Conservation (phyloP, 495 filamentous ascomycete species). For the Durotheca rogersii region DNA sequence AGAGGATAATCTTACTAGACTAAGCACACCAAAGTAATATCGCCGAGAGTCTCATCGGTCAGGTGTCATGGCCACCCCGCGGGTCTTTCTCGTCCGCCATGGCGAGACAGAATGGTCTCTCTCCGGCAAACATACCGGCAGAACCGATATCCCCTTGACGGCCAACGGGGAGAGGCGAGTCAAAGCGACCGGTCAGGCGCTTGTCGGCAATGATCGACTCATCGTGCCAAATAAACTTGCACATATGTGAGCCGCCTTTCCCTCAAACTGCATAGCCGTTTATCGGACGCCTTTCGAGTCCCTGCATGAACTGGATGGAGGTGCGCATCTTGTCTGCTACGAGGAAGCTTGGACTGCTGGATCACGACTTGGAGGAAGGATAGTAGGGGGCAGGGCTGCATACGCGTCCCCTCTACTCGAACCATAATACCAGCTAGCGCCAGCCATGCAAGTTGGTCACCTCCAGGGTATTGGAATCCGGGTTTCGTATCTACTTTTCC, state of each 20-base stretch:
- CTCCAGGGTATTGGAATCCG: too few relatives aligned
- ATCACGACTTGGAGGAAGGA: too few relatives aligned
- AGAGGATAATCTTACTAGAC: neutral
- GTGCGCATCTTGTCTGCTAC: neutral
- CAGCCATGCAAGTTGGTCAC: too few relatives aligned
- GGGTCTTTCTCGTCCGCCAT: conserved; percentile 91
- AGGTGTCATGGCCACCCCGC: conserved; percentile 57
- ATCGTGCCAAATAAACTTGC: conserved; percentile 81
- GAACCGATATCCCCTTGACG: conserved; percentile 83
- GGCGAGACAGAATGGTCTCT: conserved; percentile 97
- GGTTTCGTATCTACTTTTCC: too few relatives aligned
- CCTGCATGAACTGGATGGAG: neutral
- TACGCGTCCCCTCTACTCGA: too few relatives aligned
- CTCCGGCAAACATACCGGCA: conserved; percentile 86
- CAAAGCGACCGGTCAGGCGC: conserved; percentile 73
- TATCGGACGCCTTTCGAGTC: neutral
- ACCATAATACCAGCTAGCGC: too few relatives aligned
- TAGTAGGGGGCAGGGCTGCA: too few relatives aligned
- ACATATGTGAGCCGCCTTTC: conserved; percentile 58
- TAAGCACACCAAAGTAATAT: neutral
- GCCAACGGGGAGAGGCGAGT: conserved; percentile 83
- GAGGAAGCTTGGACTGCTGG: too few relatives aligned
- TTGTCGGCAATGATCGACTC: conserved; percentile 80
- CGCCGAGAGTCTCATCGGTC: neutral
- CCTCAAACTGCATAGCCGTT: neutral